A percentile compares a stretch with the other conserved stretches of the same genome.
Evolutionary conservation across 805 yeast genomes (phyloP).

Genomic region (Yarrowia keelungensis): DNA sequence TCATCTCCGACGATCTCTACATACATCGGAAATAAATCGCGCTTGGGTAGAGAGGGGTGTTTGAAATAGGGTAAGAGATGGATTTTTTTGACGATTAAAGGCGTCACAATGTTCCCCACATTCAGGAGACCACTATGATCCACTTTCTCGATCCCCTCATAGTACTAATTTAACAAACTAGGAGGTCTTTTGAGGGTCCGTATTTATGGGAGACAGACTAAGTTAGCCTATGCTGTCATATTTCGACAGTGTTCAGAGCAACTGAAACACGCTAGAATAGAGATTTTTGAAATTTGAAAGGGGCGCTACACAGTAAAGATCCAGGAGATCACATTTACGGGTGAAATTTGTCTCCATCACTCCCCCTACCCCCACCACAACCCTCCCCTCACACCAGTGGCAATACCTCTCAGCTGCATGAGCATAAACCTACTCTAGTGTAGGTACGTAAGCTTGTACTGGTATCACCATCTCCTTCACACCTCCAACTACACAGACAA

Average conservation of each 20-base stretch:
- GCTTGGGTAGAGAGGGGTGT: background rate
- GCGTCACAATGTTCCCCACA: background rate
- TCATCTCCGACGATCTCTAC: background rate
- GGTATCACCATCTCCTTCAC: background rate
- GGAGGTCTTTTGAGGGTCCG: background rate
- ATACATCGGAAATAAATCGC: slow-evolving; percentile 6
- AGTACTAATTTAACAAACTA: background rate
- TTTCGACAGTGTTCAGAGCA: slow-evolving; percentile 1
- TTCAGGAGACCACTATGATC: too few relatives aligned
- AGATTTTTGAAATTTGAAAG: background rate
- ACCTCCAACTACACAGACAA: background rate
- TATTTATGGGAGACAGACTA: background rate
- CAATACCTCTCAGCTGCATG: slow-evolving; percentile 19
- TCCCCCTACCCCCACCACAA: background rate
- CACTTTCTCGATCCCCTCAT: background rate
- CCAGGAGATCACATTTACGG: background rate
- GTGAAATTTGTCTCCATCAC: background rate
- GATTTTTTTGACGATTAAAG: background rate
- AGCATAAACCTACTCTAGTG: slow-evolving; percentile 12
- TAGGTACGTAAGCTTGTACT: background rate
- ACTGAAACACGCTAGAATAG: background rate
- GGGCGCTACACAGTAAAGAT: background rate
- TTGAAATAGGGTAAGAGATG: too few relatives aligned
- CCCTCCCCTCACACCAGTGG: background rate
- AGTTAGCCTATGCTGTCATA: slow-evolving; percentile 2